These are phyloP conservation scores for Umbelopsis vinacea DNA, from an alignment of 192 early-diverging fungal genomes.

Conservation along the genomic window DNA sequence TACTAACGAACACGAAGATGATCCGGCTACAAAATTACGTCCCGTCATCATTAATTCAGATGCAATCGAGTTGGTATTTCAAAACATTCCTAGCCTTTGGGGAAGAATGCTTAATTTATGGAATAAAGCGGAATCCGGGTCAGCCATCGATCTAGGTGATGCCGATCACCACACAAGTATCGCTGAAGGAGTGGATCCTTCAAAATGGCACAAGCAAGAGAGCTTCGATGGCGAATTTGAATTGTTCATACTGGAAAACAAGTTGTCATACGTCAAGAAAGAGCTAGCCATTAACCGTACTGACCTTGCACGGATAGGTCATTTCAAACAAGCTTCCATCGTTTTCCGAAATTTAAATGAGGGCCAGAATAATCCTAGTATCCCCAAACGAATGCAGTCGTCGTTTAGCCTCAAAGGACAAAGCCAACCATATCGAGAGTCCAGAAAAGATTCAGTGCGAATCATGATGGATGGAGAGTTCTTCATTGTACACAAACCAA, in stretches of 20 bases:
- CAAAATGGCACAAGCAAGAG: slow-evolving; percentile 16
- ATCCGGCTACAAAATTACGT: background rate
- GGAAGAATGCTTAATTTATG: slow-evolving; percentile 24
- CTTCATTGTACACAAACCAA: slow-evolving; percentile 19
- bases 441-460: background rate
- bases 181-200: slow-evolving; percentile 1
- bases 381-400: background rate
- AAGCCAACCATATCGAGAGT: background rate
- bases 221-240: slow-evolving; percentile 23
- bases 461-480: slow-evolving; percentile 30
- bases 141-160: background rate
- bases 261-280: slow-evolving; percentile 21
- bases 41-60: background rate
- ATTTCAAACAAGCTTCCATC: slow-evolving; percentile 19
- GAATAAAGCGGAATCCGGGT: slow-evolving; percentile 16
- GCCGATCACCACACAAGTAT: background rate
- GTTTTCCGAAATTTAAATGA: background rate
- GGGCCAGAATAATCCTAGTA: background rate
- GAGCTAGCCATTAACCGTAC: slow-evolving; percentile 27
- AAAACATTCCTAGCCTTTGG: slow-evolving; percentile 28
- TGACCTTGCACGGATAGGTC: slow-evolving; percentile 25
- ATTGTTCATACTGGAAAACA: slow-evolving; percentile 17
- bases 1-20: background rate
- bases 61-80: slow-evolving; percentile 23
- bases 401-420: background rate